Conservation (phyloP, 106 monocot genomes). For the Cymbidium sinense region DNA sequence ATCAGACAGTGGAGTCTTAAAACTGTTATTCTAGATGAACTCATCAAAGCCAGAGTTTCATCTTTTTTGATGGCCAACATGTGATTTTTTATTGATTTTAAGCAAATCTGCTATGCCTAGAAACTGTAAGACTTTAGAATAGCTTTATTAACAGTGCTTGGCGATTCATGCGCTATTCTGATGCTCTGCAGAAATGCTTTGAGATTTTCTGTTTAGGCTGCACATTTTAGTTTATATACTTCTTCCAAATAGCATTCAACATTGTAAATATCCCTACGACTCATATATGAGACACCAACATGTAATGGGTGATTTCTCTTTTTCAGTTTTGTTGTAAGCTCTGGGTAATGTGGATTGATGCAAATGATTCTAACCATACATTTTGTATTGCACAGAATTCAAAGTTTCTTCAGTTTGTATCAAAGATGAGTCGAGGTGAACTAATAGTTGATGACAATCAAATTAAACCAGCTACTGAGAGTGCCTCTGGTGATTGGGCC, state of each 20-base stretch:
- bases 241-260: background rate
- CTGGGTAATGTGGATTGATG: background rate
- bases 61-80: background rate
- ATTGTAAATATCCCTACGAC: background rate
- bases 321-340: background rate
- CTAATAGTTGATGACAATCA: conserved; percentile 94
- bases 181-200: background rate
- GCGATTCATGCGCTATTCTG: background rate
- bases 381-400: conserved; percentile 58
- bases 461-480: conserved; percentile 57
- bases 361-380: background rate
- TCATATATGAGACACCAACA: background rate
- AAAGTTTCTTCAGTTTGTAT: conserved; percentile 97
- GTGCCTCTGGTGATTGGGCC: conserved; percentile 66
- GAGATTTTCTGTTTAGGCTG: background rate
- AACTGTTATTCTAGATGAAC: background rate
- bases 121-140: background rate
- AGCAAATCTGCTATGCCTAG: background rate
- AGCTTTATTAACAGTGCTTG: background rate
- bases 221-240: background rate
- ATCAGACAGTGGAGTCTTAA: background rate
- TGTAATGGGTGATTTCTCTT: background rate
- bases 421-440: conserved; percentile 99
- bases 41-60: background rate
- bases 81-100: background rate